Evolutionary conservation across 2,329 filamentous ascomycete genomes (phyloP), one percentile per base, ranked within the genome.

Genomic region (Verticillium dahliae): DNA sequence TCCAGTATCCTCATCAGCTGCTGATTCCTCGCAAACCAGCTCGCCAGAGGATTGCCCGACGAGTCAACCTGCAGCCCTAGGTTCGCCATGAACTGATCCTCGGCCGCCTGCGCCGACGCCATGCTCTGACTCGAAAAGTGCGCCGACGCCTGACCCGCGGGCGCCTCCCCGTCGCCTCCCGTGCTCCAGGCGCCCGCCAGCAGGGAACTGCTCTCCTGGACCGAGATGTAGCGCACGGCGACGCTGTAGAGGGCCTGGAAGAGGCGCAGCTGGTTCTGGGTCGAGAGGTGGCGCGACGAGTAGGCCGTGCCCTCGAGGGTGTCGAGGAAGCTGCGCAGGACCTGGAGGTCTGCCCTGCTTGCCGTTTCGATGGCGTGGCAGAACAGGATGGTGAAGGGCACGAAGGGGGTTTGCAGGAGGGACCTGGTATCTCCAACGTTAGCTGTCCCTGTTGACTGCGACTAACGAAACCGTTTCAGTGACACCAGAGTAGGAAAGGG

Each of bases 281-380:
- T 58, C 41, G 50, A 60, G 11, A 35, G 39, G 45, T 50, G 45
- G 45, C 45, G 38, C n/a, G 65, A 58, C 9, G 55, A 64, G 33
- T 55, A 59, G 38, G 65, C 54, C 1, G 61, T 34, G 1, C 54
- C 57, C 31, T 69, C 61, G 3, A 68, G 55, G 0, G 62, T 64
- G 6, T 64, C 63, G 15, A 68, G 62, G 1, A 69, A 37, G 11
- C 35, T 22, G 10, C 61, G 60, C 0, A 69, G 41, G 18, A 58
- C 73, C 7, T 69, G 59, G 1, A 83, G 74, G 59, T 83, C 80
- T 2, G 69, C 67, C 22, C 68, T 62, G n/a, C 79, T 72, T n/a
- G 73, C 75, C 0, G 75, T 74, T 60, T 79, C 75, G 50, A 69
- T 67, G 22, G 67, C 61, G 56, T 69, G 66, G 35, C 69, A 71